Base-by-base conservation (phyloP, 192 early-diverging fungal species). In the Irineochytrium annulatum region DNA sequence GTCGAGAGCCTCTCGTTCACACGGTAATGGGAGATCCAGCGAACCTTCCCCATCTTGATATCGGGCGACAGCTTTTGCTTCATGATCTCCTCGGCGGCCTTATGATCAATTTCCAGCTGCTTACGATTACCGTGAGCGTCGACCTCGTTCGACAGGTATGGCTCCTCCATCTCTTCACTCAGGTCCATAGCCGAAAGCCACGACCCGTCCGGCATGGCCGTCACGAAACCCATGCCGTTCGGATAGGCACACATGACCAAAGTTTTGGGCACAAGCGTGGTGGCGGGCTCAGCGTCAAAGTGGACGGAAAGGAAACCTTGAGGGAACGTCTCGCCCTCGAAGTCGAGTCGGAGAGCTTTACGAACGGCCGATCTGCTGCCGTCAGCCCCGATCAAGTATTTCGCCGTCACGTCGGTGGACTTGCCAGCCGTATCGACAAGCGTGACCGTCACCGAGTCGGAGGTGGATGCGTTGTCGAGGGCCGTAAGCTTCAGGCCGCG, bases 161-260 rank as follows among this genome's bases (percentile, higher is more conserved):
- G 6, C 3, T 14, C 24, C 11, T 22, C 53, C 26, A 57, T n/a
- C 55, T 62, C 55, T 22, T 57, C 60, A 3, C 20, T 20, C 53
- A 62, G 34, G 24, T 59, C 54, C 54, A 62, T 20, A 0, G 28
- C 60, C 6, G 31, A 14, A 16, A 62, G 22, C 16, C 30, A 62
- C 14, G 57, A n/a, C 0, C 24, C 20, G 17, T 45, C 51, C 28
- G 60, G 33, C 60, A 62, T 62, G 26, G 48, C 39, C 35, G 57
- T 62, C 39, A 62, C 32, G 52, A 59, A 62, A 58, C 16, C 53
- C 33, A 58, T 59, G n/a, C 60, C 60, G 22, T 19, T 28, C n/a
- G 48, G 30, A 27, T 17, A 26, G 13, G 35, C 22, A 34, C 20
- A 62, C 19, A 62, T 5, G 1, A 4, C 8, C 53, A 62, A 32